Percentiles rank a stretch among this genome's conserved stretches.
Evolutionary conservation across 2,329 filamentous ascomycete species (phyloP).

Genomic region (Colletotrichum truncatum): DNA sequence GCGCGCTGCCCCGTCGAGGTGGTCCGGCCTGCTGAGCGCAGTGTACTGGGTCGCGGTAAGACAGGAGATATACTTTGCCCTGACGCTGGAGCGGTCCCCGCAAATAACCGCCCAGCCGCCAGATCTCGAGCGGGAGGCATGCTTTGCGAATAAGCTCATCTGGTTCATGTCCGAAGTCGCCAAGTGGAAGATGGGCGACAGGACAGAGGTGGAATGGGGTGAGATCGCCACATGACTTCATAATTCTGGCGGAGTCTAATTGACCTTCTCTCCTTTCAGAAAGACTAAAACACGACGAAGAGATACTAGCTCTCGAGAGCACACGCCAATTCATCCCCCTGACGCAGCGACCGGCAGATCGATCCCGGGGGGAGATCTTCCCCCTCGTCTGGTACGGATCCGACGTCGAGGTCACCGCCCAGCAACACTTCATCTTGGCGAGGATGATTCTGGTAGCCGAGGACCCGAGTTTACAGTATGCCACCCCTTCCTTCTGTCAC

Average conservation of each 20-base stretch:
- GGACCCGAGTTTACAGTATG: conserved; percentile 47
- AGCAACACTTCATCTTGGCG: conserved; percentile 49
- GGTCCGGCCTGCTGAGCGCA: conserved; percentile 48
- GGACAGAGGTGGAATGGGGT: conserved; percentile 47
- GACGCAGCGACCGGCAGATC: conserved; percentile 43
- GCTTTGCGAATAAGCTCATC: conserved; percentile 49
- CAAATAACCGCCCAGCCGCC: conserved; percentile 44
- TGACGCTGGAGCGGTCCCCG: conserved; percentile 47
- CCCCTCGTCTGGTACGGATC: conserved; percentile 50
- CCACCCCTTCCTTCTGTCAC: neutral
- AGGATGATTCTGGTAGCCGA: conserved; percentile 50
- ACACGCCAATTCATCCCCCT: conserved; percentile 37
- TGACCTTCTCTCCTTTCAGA: neutral
- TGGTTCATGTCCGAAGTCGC: conserved; percentile 51
- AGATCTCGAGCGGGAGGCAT: conserved; percentile 44
- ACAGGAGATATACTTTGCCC: conserved; percentile 51
- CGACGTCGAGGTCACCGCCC: conserved; percentile 49
- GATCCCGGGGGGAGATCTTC: conserved; percentile 49
- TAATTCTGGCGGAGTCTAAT: neutral
- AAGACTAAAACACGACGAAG: neutral
- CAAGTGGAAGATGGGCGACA: conserved; percentile 50
- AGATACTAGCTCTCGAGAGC: neutral
- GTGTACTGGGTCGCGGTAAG: conserved; percentile 52
- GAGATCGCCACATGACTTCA: conserved; percentile 32
- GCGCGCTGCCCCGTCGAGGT: conserved; percentile 45